phyloP scores from a whole-genome alignment of 2,329 filamentous ascomycete species.

The Hypoxylon sp. region DNA sequence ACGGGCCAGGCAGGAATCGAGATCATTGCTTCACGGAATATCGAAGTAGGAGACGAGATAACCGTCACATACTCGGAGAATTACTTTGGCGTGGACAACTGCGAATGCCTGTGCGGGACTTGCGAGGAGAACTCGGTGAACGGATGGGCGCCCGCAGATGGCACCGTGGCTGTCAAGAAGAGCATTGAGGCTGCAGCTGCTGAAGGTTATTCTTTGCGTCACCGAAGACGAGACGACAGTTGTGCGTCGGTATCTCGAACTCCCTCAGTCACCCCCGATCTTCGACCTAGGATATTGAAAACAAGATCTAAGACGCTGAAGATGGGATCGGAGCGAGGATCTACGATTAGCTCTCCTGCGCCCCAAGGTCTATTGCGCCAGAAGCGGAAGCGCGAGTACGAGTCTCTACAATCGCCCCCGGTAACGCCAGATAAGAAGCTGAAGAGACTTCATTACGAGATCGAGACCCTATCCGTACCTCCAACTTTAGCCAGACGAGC shows the following conservation, averaged over 20 bases:
- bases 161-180: constrained; percentile 58
- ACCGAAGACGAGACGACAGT: constrained; percentile 64
- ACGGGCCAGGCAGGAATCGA: constrained; percentile 88
- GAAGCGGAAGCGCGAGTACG: constrained; percentile 59
- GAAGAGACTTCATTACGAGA: constrained; percentile 53
- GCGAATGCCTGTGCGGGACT: constrained; percentile 90
- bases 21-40: constrained; percentile 85
- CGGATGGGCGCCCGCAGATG: constrained; percentile 78
- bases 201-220: constrained; percentile 68
- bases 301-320: constrained; percentile 52
- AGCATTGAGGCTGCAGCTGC: constrained; percentile 65
- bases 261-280: constrained; percentile 67
- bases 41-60: constrained; percentile 90
- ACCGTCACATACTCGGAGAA: constrained; percentile 96
- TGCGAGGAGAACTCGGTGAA: constrained; percentile 83
- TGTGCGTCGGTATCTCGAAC: constrained; percentile 65
- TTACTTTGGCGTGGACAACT: constrained; percentile 95
- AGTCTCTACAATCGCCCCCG: constrained; percentile 64
- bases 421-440: constrained; percentile 66
- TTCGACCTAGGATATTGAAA: constrained; percentile 64
- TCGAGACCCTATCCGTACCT: constrained; percentile 46
- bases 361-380: constrained; percentile 45
- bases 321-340: constrained; percentile 51
- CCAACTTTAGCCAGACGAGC: constrained; percentile 54
- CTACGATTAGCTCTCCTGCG: constrained; percentile 52